Base-by-base conservation (phyloP, 2,329 filamentous ascomycete species). In the Penicillium sp. region DNA sequence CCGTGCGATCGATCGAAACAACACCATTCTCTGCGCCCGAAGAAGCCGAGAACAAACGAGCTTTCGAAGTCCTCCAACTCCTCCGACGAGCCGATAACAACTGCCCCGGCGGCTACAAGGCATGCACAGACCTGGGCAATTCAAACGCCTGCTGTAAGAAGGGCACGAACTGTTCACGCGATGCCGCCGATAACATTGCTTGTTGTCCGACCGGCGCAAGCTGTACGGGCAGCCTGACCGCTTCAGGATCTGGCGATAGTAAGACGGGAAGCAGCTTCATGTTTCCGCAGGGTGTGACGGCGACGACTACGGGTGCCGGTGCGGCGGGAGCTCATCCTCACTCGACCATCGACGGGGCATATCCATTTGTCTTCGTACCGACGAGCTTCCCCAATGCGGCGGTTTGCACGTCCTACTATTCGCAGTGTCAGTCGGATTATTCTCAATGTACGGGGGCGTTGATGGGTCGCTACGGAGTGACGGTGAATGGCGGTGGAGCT, bases 141-240 rank as follows among this genome's bases (percentile, higher is more conserved):
- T 61, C 72, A 2, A 67, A 67, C 26, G 67, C 76, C 37, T 82
- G 78, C 66, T 82, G 78, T 59, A 64, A 63, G 22, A 60, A 64
- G 27, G 67, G 65, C 32, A 70, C 74, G 14, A 65, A 69, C 39
- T 82, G 78, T 62, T 70, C 72, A 28, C 67, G 70, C 34, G 78
- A 82, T 58, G 60, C 61, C 27, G 73, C 69, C 25, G 69, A 76
- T 37, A 68, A 79, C 44, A 72, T 80, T 37, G 78, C 77, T 15
- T 82, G 78, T 66, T 82, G 78, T 60, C 76, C 76, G 0, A 67
- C 61, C 16, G 71, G 73, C 34, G 72, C 73, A 10, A 70, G 64
- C 17, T 82, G 78, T 52, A 80, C 77, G 0, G 78, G 78, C 2
- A 70, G 66, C 6, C 66, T 80, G 7, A 59, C 65, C 0, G 59